Conservation (phyloP, 176 grass and related monocot species). For the Ensete glaucum region DNA sequence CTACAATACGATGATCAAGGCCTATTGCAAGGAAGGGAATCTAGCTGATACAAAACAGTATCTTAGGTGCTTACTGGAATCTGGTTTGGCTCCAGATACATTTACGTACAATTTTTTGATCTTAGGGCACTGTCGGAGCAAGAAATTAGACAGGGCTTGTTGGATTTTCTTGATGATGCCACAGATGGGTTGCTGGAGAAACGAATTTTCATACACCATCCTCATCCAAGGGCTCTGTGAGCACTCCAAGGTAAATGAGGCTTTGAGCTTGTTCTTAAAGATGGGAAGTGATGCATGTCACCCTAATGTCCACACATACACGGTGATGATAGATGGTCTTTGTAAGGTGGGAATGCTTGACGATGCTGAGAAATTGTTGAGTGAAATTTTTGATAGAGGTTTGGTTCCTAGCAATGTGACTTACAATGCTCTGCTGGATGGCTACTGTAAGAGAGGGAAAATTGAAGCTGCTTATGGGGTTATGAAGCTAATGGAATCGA, state of each 20-base stretch:
- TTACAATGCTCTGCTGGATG: constrained; percentile 12
- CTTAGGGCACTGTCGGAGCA: neutral
- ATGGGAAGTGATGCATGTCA: constrained; percentile 52
- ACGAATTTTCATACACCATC: constrained; percentile 74
- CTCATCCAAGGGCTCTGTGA: constrained; percentile 60
- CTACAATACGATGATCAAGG: constrained; percentile 23
- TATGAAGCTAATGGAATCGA: neutral
- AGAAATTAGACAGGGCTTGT: constrained; percentile 5
- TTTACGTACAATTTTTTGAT: constrained; percentile 24
- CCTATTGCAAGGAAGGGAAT: constrained; percentile 6
- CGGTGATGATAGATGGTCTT: constrained; percentile 47
- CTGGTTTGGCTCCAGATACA: constrained; percentile 11
- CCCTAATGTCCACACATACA: constrained; percentile 53
- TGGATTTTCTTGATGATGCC: constrained; percentile 24
- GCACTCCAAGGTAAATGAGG: constrained; percentile 18
- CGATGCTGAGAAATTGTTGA: constrained; percentile 12
- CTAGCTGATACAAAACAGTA: constrained; percentile 5
- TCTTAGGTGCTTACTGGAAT: neutral
- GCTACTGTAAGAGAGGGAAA: constrained; percentile 2
- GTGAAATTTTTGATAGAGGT: constrained; percentile 3
- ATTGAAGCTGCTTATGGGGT: neutral
- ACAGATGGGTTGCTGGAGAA: constrained; percentile 42
- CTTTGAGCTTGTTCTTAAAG: constrained; percentile 39
- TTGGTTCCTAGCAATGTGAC: constrained; percentile 7
- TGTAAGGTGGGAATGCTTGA: constrained; percentile 46